Conservation (phyloP, 805 yeast species). For the Barnettozyma pratensis region DNA sequence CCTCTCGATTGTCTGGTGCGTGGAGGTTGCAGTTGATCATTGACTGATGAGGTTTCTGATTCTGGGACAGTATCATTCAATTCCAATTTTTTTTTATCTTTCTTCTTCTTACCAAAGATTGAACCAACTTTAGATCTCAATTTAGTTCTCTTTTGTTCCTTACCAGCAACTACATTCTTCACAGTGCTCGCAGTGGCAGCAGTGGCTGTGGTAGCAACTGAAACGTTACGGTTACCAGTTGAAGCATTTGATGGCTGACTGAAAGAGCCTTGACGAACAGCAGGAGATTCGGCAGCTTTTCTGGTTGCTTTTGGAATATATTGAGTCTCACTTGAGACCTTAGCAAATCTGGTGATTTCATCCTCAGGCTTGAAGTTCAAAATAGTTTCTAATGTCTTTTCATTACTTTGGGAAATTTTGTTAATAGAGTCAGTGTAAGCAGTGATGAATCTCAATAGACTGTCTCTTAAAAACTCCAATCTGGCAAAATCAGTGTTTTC, state of each 20-base stretch:
- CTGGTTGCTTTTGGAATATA: conserved; percentile 24
- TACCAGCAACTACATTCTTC: conserved; percentile 8
- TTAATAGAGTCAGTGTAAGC: conserved; percentile 50
- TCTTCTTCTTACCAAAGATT: conserved; percentile 60
- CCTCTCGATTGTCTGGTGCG: conserved; percentile 16
- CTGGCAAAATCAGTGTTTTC: conserved; percentile 66
- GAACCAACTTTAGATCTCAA: conserved; percentile 73
- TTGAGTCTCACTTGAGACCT: conserved; percentile 28
- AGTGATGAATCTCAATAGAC: conserved; percentile 61
- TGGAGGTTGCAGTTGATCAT: conserved; percentile 9
- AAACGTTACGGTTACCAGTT: conserved; percentile 11
- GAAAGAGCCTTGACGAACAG: conserved; percentile 5
- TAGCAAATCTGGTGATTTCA: conserved; percentile 55
- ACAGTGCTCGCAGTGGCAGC: conserved; percentile 12
- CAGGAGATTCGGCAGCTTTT: conserved; percentile 25
- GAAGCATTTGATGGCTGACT: conserved; percentile 1
- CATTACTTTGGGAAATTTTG: conserved; percentile 44
- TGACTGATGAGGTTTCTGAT: conserved; percentile 23
- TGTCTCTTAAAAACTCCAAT: conserved; percentile 56
- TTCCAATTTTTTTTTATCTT: conserved; percentile 29
- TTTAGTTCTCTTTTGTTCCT: conserved; percentile 31
- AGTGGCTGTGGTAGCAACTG: conserved; percentile 21
- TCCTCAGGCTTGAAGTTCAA: conserved; percentile 57
- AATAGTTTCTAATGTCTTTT: conserved; percentile 59
- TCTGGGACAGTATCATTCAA: conserved; percentile 17